Evolutionary conservation across 108 stramenopile genomes (phyloP), one percentile per base, ranked within the genome.

Genomic region (Skeletonema tropicum): DNA sequence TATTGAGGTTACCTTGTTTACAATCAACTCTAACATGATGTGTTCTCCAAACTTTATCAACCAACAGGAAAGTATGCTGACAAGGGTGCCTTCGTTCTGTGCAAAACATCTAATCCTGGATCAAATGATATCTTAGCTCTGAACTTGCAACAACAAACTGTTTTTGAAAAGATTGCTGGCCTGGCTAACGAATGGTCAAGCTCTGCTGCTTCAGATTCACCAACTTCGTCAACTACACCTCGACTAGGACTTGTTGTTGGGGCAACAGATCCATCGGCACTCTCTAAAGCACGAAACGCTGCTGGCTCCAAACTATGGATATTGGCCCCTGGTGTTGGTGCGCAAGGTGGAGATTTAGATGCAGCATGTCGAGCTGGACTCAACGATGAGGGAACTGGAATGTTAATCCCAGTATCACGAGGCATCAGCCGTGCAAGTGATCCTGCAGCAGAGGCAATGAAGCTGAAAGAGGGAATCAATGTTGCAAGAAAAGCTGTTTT

Each of bases 101-200:
- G 99, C 92, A 98, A 98, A 91, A 99, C 99, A 45, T 98, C 97
- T 39, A 99, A 99, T 83, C 92, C 93, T 17, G 94, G 96, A 61
- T 94, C 96, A 30, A 88, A 94, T 57, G 97, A 99, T 64, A 35
- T 99, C 9, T 83, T 98, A 52, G 89, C 95, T 15, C 80, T 96
- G 9, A 29, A 71, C 5, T 75, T 98, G 52, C 52, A 42, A 74
- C 67, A 70, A 35, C 82, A 79, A 62, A 86, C 90, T 12, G 64
- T 98, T 4, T 98, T 88, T 68, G 96, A 98, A 79, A 76, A 86
- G 72, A 96, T 99, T 57, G 97, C 97, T 5, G 65, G 77, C 45
- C 77, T 96, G 42, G 83, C 88, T 19, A 58, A 82, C 6, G 65
- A 86, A 71, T 94, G 93, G 94, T 87, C 80, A 10, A 15, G 49